These are phyloP conservation scores for Penicillium nordicum DNA, from an alignment of 2,329 filamentous ascomycete genomes.

Conservation along the genomic window DNA sequence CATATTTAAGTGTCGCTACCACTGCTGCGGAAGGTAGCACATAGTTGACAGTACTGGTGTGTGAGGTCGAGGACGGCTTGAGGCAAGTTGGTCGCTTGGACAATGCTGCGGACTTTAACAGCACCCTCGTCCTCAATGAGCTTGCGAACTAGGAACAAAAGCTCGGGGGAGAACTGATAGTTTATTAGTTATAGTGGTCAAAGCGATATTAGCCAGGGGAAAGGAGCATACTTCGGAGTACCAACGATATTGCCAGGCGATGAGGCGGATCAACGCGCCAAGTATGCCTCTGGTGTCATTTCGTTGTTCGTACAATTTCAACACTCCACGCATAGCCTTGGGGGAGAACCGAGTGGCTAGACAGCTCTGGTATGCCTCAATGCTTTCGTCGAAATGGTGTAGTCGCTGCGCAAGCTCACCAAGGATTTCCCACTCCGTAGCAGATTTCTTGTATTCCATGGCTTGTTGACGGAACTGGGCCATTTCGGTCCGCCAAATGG, in stretches of 20 bases:
- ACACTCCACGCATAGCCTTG: conserved; percentile 81
- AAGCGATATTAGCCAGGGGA: background rate
- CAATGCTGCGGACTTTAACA: conserved; percentile 94
- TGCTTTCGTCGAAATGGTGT: conserved; percentile 85
- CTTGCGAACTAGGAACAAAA: conserved; percentile 82
- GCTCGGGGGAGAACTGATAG: conserved; percentile 76
- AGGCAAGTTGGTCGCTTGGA: conserved; percentile 90
- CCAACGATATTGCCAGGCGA: conserved; percentile 99
- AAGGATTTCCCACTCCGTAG: conserved; percentile 97
- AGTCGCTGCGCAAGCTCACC: conserved; percentile 88
- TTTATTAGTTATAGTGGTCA: conserved; percentile 17
- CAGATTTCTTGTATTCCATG: conserved; percentile 92
- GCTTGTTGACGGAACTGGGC: conserved; percentile 90
- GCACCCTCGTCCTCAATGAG: conserved; percentile 97
- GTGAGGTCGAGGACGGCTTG: conserved; percentile 92
- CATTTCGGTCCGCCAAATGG: conserved; percentile 98
- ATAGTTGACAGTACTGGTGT: conserved; percentile 92
- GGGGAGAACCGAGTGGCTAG: conserved; percentile 86
- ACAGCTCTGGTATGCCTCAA: conserved; percentile 89
- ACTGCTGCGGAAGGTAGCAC: conserved; percentile 90
- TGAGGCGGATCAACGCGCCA: conserved; percentile 79
- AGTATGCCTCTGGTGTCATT: conserved; percentile 79
- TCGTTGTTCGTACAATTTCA: conserved; percentile 72
- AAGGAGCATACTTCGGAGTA: conserved; percentile 73
- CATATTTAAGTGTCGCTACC: conserved; percentile 72